Percentiles rank a stretch among this genome's conserved stretches.
These are phyloP conservation scores for Allium fistulosum DNA, from an alignment of 106 monocot species.

Conservation along the genomic window DNA sequence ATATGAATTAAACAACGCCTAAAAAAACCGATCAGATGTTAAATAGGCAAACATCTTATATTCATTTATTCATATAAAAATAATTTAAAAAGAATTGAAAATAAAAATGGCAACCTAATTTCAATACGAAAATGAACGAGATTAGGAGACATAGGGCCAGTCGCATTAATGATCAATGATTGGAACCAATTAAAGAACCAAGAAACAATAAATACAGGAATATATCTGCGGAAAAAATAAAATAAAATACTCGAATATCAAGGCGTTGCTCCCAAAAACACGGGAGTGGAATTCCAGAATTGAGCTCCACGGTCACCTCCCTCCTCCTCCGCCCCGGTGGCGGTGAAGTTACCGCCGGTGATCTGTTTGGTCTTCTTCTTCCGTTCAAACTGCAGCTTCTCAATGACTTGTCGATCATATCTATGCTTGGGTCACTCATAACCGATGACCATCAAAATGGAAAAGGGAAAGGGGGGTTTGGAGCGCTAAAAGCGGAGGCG, in stretches of 20 bases:
- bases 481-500: not conserved
- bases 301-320: conserved; percentile 70
- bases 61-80: too few relatives aligned
- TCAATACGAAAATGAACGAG: not conserved
- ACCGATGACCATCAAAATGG: not conserved
- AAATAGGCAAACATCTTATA: too few relatives aligned
- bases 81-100: too few relatives aligned
- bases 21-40: too few relatives aligned
- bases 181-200: conserved; percentile 5
- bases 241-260: conserved; percentile 55
- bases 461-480: not conserved
- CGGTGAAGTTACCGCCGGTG: conserved; percentile 7
- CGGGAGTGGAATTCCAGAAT: conserved; percentile 77
- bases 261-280: conserved; percentile 87
- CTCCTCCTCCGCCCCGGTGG: conserved; percentile 1
- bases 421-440: conserved; percentile 68
- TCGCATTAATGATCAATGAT: conserved; percentile 50
- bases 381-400: conserved; percentile 53
- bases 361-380: not conserved
- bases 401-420: conserved; percentile 66
- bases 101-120: too few relatives aligned
- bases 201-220: conserved; percentile 1
- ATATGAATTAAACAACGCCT: too few relatives aligned
- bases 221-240: conserved; percentile 1
- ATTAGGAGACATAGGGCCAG: not conserved